Evolutionary conservation across 225 moss, liverwort and hornwort genomes (phyloP).

Genomic region (Bryum argenteum): DNA sequence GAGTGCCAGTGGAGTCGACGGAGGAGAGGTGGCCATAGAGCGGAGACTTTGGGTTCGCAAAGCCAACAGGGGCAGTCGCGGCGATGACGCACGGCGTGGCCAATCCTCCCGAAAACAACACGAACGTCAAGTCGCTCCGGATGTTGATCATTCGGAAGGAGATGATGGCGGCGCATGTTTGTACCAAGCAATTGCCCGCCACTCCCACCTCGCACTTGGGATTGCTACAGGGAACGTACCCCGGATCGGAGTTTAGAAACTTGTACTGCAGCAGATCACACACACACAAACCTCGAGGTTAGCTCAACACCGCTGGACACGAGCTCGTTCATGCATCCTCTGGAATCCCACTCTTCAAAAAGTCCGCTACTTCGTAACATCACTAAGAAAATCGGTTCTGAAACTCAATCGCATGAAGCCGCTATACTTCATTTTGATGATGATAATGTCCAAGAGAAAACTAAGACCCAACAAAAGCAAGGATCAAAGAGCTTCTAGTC

Average conservation of each 20-base stretch:
- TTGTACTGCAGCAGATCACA: conserved; percentile 46
- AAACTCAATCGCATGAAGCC: too few species aligned
- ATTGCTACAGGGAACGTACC: conserved; percentile 43
- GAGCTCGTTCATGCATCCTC: too few species aligned
- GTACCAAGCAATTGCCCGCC: conserved; percentile 20
- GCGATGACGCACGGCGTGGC: conserved; percentile 47
- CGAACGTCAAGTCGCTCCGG: conserved; percentile 49
- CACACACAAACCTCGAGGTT: background rate
- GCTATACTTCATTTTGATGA: too few species aligned
- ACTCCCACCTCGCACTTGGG: conserved; percentile 15
- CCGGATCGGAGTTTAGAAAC: conserved; percentile 43
- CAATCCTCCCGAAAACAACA: conserved; percentile 55
- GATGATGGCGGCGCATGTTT: conserved; percentile 55
- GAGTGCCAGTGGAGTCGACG: conserved; percentile 53
- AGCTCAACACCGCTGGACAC: too few species aligned
- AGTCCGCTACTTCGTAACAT: too few species aligned
- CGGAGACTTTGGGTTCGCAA: conserved; percentile 63
- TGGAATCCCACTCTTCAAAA: too few species aligned
- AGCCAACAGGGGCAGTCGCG: conserved; percentile 34
- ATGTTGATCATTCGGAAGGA: conserved; percentile 74
- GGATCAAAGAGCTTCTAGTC: too few species aligned
- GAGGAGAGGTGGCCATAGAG: conserved; percentile 52
- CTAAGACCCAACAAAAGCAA: too few species aligned
- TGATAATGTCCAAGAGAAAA: too few species aligned
- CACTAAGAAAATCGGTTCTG: too few species aligned